Percentiles rank a stretch among this genome's conserved stretches.
Conservation (phyloP, 2,329 filamentous ascomycete genomes). For the Aspergillus ustus region DNA sequence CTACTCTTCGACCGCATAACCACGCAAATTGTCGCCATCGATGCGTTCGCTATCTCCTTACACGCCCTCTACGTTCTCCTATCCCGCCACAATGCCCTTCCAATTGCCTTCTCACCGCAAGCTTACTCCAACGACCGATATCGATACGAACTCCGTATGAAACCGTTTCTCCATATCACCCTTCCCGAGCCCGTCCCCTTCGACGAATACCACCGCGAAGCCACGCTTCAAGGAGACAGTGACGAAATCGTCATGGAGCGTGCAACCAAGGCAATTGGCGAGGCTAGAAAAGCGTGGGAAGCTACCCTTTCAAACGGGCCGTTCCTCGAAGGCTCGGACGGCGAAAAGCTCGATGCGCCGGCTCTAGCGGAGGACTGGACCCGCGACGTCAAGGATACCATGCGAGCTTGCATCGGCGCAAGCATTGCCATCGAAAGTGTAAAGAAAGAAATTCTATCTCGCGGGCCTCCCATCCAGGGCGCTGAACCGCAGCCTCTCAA, state of each 20-base stretch:
- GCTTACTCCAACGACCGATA: constrained; percentile 71
- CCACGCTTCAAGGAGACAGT: constrained; percentile 49
- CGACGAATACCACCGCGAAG: constrained; percentile 60
- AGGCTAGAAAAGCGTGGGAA: constrained; percentile 51
- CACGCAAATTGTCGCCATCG: constrained; percentile 67
- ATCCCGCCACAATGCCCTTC: constrained; percentile 57
- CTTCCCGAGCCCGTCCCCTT: constrained; percentile 70
- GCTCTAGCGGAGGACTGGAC: constrained; percentile 66
- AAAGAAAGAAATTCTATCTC: constrained; percentile 57
- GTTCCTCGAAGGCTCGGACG: constrained; percentile 31
- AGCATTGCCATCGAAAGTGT: constrained; percentile 67
- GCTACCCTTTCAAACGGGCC: constrained; percentile 45
- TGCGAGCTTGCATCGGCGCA: constrained; percentile 73
- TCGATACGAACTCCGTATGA: constrained; percentile 85
- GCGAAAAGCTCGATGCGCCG: constrained; percentile 41
- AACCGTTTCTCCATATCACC: constrained; percentile 72
- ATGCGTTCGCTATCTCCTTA: constrained; percentile 57
- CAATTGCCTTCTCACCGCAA: constrained; percentile 52
- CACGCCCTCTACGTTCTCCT: constrained; percentile 69
- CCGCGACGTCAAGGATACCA: constrained; percentile 61
- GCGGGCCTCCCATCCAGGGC: background rate
- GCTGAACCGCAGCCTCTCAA: constrained; percentile 22
- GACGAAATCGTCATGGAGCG: constrained; percentile 47
- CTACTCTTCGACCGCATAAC: constrained; percentile 64
- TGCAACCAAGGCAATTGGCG: constrained; percentile 42